phyloP scores from a whole-genome alignment of 2,329 filamentous ascomycete genomes.

The Daldinia sp. region DNA sequence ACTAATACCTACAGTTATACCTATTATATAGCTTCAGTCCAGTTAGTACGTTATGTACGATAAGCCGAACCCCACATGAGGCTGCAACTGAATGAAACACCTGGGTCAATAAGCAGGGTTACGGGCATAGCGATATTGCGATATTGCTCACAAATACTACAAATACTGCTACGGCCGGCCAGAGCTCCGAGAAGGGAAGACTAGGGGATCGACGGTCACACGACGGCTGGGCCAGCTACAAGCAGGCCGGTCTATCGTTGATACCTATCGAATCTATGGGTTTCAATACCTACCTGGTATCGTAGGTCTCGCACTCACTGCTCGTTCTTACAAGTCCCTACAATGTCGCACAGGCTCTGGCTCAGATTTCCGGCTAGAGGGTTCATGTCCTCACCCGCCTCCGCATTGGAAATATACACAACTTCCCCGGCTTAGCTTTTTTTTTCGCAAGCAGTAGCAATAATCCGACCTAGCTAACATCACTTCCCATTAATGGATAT shows the following conservation, averaged over 20 bases:
- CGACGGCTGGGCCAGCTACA: conserved; percentile 26
- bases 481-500: conserved; percentile 12
- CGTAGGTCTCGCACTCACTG: conserved; percentile 6
- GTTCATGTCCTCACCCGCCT: conserved; percentile 37
- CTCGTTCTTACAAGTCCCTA: conserved; percentile 23
- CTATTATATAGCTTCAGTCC: background rate
- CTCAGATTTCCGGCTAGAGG: conserved; percentile 32
- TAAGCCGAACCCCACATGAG: conserved; percentile 35
- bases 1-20: background rate
- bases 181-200: conserved; percentile 38
- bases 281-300: background rate
- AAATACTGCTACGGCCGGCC: conserved; percentile 43
- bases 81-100: conserved; percentile 38
- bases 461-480: conserved; percentile 8
- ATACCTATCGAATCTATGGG: conserved; percentile 14
- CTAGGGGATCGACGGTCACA: conserved; percentile 39
- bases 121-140: conserved; percentile 34
- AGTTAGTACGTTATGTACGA: conserved; percentile 9
- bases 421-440: conserved; percentile 14
- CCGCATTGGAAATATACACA: conserved; percentile 8
- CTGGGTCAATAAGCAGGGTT: conserved; percentile 31
- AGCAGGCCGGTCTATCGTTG: conserved; percentile 21
- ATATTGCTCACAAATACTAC: conserved; percentile 30
- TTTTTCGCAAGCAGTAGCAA: conserved; percentile 7
- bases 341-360: conserved; percentile 9